Evolutionary conservation across 371 early-diverging fungal species (phyloP).

Genomic region (Rhizopus sp.): DNA sequence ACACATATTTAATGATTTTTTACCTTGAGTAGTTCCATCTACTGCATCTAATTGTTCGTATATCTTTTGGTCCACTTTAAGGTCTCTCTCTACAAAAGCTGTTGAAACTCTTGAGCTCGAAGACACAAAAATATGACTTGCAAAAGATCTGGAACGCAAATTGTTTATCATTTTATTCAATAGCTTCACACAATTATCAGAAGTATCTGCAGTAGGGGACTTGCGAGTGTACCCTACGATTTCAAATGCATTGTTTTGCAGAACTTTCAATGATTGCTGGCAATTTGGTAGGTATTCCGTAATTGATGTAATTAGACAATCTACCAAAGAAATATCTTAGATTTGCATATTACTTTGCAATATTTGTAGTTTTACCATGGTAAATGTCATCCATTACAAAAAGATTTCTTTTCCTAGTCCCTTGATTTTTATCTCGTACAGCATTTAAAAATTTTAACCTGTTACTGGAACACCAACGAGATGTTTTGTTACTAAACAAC

Average conservation of each 20-base stretch:
- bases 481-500: slow-evolving; percentile 10
- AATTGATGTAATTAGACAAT: slow-evolving; percentile 13
- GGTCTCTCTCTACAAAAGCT: slow-evolving; percentile 1
- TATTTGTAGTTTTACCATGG: slow-evolving; percentile 19
- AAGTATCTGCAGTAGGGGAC: slow-evolving; percentile 8
- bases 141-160: slow-evolving; percentile 14
- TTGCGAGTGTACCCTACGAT: slow-evolving; percentile 8
- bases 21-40: slow-evolving; percentile 5
- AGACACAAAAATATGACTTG: slow-evolving; percentile 16
- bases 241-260: slow-evolving; percentile 9
- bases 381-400: slow-evolving; percentile 19
- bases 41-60: slow-evolving; percentile 7
- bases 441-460: slow-evolving; percentile 19
- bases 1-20: slow-evolving; percentile 2
- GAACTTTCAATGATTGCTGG: slow-evolving; percentile 8
- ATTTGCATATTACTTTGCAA: slow-evolving; percentile 14
- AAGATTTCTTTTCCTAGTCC: slow-evolving; percentile 16
- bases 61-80: slow-evolving; percentile 8
- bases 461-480: slow-evolving; percentile 21
- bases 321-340: slow-evolving; percentile 17
- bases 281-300: slow-evolving; percentile 12
- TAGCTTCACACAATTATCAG: slow-evolving; percentile 6
- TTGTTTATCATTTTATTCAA: slow-evolving; percentile 11
- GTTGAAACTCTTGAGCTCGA: slow-evolving; percentile 16
- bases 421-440: slow-evolving; percentile 15